phyloP scores from a whole-genome alignment of 305 asterid genomes.

The Withania somnifera region DNA sequence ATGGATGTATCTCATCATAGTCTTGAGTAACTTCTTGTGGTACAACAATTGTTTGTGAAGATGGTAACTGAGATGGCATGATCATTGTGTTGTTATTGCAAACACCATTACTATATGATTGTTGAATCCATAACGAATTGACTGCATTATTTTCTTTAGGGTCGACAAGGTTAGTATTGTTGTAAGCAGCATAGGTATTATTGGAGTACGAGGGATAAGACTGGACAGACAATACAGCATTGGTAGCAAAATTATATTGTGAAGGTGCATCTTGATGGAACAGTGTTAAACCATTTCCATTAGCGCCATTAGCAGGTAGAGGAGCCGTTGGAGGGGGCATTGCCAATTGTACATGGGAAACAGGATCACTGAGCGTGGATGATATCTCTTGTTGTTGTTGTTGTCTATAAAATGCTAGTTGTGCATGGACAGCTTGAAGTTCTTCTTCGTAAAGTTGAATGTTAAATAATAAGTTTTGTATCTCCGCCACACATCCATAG shows the following conservation, averaged over 20 bases:
- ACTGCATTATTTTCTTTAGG: slow-evolving; percentile 39
- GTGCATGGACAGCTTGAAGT: slow-evolving; percentile 48
- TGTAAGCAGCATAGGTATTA: slow-evolving; percentile 15
- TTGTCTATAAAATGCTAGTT: slow-evolving; percentile 39
- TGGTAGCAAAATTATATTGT: slow-evolving; percentile 9
- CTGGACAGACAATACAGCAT: slow-evolving; percentile 14
- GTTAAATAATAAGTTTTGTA: slow-evolving; percentile 34
- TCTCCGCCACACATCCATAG: slow-evolving; percentile 44
- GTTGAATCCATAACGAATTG: slow-evolving; percentile 45
- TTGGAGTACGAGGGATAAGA: slow-evolving; percentile 21
- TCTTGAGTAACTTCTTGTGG: slow-evolving; percentile 39
- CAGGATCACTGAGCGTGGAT: slow-evolving; percentile 21
- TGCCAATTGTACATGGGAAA: slow-evolving; percentile 62
- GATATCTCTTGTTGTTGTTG: slow-evolving; percentile 38
- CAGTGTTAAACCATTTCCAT: slow-evolving; percentile 19
- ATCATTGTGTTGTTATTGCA: slow-evolving; percentile 24
- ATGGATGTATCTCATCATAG: slow-evolving; percentile 52
- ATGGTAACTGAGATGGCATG: slow-evolving; percentile 33
- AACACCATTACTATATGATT: slow-evolving; percentile 22
- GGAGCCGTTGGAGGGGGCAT: slow-evolving; percentile 30
- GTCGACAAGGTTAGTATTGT: slow-evolving; percentile 20
- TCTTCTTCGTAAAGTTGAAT: slow-evolving; percentile 52
- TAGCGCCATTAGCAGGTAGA: background rate
- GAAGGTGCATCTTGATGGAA: slow-evolving; percentile 28
- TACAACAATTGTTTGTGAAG: slow-evolving; percentile 18